Evolutionary conservation across 2,329 filamentous ascomycete genomes (phyloP), one percentile per base, ranked within the genome.

Genomic region (Colletotrichum graminicola): DNA sequence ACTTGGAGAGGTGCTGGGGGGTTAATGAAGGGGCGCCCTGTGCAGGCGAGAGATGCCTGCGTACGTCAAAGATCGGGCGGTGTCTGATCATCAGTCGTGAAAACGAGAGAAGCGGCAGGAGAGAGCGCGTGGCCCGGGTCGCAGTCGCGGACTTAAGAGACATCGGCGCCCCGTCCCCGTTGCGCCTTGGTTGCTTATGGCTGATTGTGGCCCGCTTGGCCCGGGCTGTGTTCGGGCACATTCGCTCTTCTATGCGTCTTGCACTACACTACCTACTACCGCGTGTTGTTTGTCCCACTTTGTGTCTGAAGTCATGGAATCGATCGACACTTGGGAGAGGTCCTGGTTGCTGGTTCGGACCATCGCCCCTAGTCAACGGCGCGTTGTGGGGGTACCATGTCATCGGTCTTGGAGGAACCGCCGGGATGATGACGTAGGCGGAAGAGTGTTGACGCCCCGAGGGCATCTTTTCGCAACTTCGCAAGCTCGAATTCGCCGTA

Each of bases 381-480:
- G 59, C 65, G 45, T 68, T 71, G 69, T 71, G 69, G 68, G 68
- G 69, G 56, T 49, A 64, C 26, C 65, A 64, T 71, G 69, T 71
- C 69, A 68, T 71, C n/a, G 66, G 39, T 55, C 54, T 68, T 32
- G 59, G 65, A 47, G 54, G 55, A 55, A 34, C 47, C 47, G 39
- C 52, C 52, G 34, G 32, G 47, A n/a, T 11, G 18, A 63, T 71
- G 69, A 72, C 69, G 69, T 68, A 72, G 65, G 32, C 47, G 21
- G 14, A 47, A 11, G 43, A 23, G 32, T 5, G n/a, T 32, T n/a
- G 59, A 32, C 47, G 26, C 23, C 59, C 21, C 14, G n/a, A 39
- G n/a, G 29, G 41, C 21, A 55, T 34, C 32, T 55, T 55, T 55
- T 51, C 32, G 43, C 29, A 49, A 41, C 21, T 61, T 49, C 21